Evolutionary conservation across 768 basidiomycete genomes (phyloP), one percentile per base, ranked within the genome.

Genomic region (Trametes sanguinea): DNA sequence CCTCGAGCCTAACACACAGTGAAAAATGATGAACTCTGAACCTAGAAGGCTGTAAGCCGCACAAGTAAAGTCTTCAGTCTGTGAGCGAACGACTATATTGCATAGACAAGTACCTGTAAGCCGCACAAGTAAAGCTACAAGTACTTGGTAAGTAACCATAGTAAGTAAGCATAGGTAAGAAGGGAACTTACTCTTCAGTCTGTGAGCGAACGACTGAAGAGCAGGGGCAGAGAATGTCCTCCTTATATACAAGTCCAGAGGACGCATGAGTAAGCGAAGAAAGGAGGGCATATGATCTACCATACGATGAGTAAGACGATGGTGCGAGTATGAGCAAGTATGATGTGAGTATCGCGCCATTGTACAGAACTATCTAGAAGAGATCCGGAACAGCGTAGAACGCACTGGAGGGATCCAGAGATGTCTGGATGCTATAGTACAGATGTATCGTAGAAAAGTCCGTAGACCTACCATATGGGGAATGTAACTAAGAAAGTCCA

Each of bases 181-280:
- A 10, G 7, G 13, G 39, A 8, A 39, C 39, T 39, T 39, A 39
- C 39, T 39, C 39, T 39, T 39, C 39, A 48, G 47, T 48, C 22
- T 27, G 27, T 48, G 47, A 48, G 47, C 27, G 27, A 48, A 48
- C 22, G 8, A 48, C 47, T 48, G 47, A 48, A 48, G 47, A 48
- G 47, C 47, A 6, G 27, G 7, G 27, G 35, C 17, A 39, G 35
- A 52, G 51, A 52, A 52, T 52, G 51, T 52, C 37, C 51, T 52
- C 51, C 51, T 52, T 52, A 52, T 52, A 52, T 52, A 52, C 51
- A 39, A 39, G 35, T 37, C 33, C 35, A 52, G 17, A 22, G 17
- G 51, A 22, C 16, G n/a, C 33, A 52, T 52, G 37, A 52, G 51
- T 52, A 52, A 39, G 37, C n/a, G 27, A 39, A 52, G 33, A 39